phyloP scores from a whole-genome alignment of 1,284 basidiomycete genomes.

The Ceratorhiza oryzae-sativae region DNA sequence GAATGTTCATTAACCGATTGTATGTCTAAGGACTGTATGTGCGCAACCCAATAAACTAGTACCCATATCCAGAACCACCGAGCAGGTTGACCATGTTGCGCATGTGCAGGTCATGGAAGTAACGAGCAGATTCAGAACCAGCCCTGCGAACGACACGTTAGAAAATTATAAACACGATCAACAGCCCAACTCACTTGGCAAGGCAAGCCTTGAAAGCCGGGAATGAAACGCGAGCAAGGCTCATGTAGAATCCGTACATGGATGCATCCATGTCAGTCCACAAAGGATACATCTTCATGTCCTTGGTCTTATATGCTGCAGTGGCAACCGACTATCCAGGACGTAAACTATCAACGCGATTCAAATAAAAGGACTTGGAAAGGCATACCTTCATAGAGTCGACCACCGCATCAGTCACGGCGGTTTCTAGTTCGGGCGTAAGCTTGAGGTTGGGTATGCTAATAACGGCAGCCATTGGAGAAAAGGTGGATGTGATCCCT shows the following conservation, averaged over 20 bases:
- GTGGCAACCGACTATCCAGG: neutral
- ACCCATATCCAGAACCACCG: constrained; percentile 10
- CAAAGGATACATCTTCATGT: neutral
- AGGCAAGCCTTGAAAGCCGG: neutral
- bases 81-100: constrained; percentile 14
- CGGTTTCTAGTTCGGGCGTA: neutral
- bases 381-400: neutral
- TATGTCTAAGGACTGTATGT: neutral
- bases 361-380: neutral
- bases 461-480: no score
- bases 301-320: constrained; percentile 2
- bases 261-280: constrained; percentile 11
- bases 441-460: no score
- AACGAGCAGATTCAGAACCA: neutral
- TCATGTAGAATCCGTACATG: neutral
- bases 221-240: neutral
- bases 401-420: neutral
- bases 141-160: neutral
- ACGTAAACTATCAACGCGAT: neutral
- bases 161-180: neutral
- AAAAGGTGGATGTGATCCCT: no score
- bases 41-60: neutral
- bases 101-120: constrained; percentile 22
- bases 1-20: neutral
- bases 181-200: neutral